Conservation (phyloP, 345 rosid species). For the Boechera retrofracta region DNA sequence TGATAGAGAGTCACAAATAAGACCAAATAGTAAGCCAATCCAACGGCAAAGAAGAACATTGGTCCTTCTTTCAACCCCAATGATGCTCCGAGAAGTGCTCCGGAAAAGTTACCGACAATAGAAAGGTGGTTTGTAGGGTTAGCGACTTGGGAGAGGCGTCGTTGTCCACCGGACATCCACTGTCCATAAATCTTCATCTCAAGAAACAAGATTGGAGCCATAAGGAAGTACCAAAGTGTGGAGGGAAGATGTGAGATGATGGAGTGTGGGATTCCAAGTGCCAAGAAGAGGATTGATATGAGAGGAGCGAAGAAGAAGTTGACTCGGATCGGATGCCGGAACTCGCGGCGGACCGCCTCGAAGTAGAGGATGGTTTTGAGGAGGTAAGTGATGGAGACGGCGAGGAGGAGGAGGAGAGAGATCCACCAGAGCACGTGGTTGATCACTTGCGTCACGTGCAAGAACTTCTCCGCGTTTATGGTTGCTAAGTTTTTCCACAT, state of each 20-base stretch:
- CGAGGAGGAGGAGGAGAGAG: constrained; percentile 55
- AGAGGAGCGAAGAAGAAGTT: constrained; percentile 97
- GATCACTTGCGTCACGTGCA: constrained; percentile 54
- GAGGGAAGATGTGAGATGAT: constrained; percentile 50
- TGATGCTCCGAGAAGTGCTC: constrained; percentile 85
- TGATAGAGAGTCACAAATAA: constrained; percentile 92
- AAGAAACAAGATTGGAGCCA: constrained; percentile 73
- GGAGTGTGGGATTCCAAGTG: constrained; percentile 75
- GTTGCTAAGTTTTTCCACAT: constrained; percentile 86
- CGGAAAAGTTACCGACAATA: constrained; percentile 85
- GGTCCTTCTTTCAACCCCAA: constrained; percentile 97
- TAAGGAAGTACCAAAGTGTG: constrained; percentile 78
- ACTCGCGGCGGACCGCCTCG: constrained; percentile 91
- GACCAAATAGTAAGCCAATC: constrained; percentile 82
- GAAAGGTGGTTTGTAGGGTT: constrained; percentile 92
- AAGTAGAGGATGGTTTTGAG: constrained; percentile 67
- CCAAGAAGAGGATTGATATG: constrained; percentile 77
- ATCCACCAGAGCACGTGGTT: constrained; percentile 78
- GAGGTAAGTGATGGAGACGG: constrained; percentile 61
- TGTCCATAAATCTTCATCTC: constrained; percentile 93
- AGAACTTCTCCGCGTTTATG: constrained; percentile 66
- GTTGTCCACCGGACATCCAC: constrained; percentile 95
- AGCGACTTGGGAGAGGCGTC: constrained; percentile 92
- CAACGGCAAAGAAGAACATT: constrained; percentile 82
- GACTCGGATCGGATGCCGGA: constrained; percentile 81